Conservation (phyloP, 2,329 filamentous ascomycete species). For the Fusarium tjaetaba region DNA sequence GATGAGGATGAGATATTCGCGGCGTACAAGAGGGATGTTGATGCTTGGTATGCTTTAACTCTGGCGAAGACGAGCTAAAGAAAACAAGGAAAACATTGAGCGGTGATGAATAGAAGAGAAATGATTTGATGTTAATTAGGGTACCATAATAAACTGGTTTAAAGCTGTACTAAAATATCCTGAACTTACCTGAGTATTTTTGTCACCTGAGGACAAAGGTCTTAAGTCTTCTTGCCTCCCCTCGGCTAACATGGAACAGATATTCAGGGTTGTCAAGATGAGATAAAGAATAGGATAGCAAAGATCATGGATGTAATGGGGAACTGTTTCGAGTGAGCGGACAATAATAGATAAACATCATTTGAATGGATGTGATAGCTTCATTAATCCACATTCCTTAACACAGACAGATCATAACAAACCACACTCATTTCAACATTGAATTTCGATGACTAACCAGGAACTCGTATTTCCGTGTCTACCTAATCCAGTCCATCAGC, state of each 20-base stretch:
- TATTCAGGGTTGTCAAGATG: neutral
- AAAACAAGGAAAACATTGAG: neutral
- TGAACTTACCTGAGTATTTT: neutral
- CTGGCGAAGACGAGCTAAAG: neutral
- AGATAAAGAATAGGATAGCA: neutral
- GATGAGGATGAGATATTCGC: constrained; percentile 5
- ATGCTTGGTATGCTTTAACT: neutral
- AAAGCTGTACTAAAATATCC: neutral
- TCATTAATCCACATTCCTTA: constrained; percentile 20
- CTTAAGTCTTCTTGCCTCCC: neutral
- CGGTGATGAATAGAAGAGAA: neutral
- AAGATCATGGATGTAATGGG: neutral
- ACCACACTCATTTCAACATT: constrained; percentile 3
- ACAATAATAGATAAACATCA: neutral
- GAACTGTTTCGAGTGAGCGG: neutral
- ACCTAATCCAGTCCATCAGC: constrained; percentile 46
- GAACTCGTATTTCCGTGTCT: constrained; percentile 43
- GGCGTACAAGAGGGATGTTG: constrained; percentile 5
- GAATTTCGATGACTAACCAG: constrained; percentile 30
- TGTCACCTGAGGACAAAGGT: neutral
- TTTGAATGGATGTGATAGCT: constrained; percentile 3
- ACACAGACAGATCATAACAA: constrained; percentile 1
- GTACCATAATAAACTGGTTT: neutral
- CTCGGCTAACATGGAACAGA: neutral
- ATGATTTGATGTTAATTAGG: neutral